Percentiles rank a stretch among this genome's conserved stretches.
phyloP scores from a whole-genome alignment of 1,284 basidiomycete species.

The Caloboletus inedulis region DNA sequence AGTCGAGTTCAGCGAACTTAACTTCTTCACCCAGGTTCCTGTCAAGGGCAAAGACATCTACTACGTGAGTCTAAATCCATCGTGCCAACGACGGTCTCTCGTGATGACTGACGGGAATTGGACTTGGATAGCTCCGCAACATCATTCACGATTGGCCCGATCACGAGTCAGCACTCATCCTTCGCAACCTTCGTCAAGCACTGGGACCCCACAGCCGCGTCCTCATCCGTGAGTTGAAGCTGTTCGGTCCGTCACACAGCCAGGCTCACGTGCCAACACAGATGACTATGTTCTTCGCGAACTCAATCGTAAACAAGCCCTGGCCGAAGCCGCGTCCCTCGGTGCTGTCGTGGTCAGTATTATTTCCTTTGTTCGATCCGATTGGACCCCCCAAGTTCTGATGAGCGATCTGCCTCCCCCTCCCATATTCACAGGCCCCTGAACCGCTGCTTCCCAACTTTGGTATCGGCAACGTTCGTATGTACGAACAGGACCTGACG shows the following conservation, averaged over 20 bases:
- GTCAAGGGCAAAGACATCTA: slow-evolving; percentile 31
- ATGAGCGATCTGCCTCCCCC: background rate
- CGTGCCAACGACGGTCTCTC: background rate
- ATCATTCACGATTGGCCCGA: slow-evolving; percentile 35
- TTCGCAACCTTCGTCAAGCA: slow-evolving; percentile 29
- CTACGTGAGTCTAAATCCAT: slow-evolving; percentile 23
- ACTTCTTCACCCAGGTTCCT: slow-evolving; percentile 32
- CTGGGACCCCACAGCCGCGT: slow-evolving; percentile 29
- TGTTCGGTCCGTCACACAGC: background rate
- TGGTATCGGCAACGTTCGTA: slow-evolving; percentile 31
- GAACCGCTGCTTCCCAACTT: slow-evolving; percentile 37
- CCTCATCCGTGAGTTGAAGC: slow-evolving; percentile 25
- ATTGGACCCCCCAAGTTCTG: background rate
- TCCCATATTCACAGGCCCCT: slow-evolving; percentile 27
- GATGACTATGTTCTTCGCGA: slow-evolving; percentile 26
- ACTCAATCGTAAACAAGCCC: slow-evolving; percentile 17
- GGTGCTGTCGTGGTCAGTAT: slow-evolving; percentile 18
- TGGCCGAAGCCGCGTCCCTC: slow-evolving; percentile 11
- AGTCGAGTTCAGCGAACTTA: slow-evolving; percentile 27
- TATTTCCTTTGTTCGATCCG: too few relatives aligned
- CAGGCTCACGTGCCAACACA: slow-evolving; percentile 5
- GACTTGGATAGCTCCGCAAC: slow-evolving; percentile 23
- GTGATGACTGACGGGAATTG: background rate
- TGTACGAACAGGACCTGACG: slow-evolving; percentile 32
- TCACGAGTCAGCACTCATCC: slow-evolving; percentile 22